Evolutionary conservation across 345 rosid genomes (phyloP), one percentile per base, ranked within the genome.

Genomic region (Rhodamnia argentea): DNA sequence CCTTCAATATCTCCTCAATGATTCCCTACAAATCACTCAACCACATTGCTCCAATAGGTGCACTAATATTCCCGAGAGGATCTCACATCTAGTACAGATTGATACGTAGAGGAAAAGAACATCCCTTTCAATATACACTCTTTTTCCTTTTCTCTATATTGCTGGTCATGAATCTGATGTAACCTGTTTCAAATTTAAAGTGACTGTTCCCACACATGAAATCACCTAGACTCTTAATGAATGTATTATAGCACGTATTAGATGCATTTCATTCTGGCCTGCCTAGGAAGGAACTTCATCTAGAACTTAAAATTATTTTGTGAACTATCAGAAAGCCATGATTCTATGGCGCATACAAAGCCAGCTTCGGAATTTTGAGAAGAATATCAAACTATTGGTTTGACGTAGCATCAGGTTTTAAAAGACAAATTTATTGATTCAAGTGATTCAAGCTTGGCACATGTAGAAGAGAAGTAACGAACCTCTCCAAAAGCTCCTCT

Each of bases 401-500:
- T 37, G 47, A 70, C 78, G 37, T 18, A 37, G 24, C 47, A 37
- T 70, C 81, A 70, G 78, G 13, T 37, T 70, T 37, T 37, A 70
- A 70, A 64, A 37, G 47, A 37, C 58, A 83, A 27, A 84, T 42
- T 13, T 58, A 15, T 62, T 8, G 52, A 23, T 47, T 59, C 12
- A 59, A 58, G 24, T 13, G 27, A 60, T 62, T 84, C 55, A 12
- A 74, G 11, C 23, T 26, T 55, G 37, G 58, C 74, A 58, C 56
- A 23, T 55, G 54, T n/a, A 51, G 55, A 16, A 55, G 13, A 44
- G 27, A 44, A 29, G 83, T 32, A 54, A 86, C 93, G 89, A 89
- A 96, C 99, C 98, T 97, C 99, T 84, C 98, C 98, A 52, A 97
- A 97, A 84, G 99, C 99, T 5, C 98, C 98, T 91, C 98, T 93